phyloP scores from a whole-genome alignment of 441 rosid genomes.

The Populus tomentosa region DNA sequence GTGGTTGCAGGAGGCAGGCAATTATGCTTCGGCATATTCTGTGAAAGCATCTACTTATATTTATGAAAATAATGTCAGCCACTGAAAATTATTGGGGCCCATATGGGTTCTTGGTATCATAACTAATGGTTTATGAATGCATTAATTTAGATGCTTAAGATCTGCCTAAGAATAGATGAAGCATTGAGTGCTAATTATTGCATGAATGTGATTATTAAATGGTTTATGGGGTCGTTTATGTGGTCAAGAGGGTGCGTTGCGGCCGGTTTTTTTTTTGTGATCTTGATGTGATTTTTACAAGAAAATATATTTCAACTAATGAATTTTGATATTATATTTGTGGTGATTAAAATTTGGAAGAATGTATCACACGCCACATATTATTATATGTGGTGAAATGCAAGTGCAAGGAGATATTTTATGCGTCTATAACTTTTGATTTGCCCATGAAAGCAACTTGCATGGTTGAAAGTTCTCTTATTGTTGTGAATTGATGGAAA shows the following conservation, averaged over 20 bases:
- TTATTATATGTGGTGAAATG: neutral
- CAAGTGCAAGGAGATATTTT: neutral
- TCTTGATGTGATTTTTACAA: neutral
- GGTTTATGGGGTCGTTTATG: neutral
- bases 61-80: neutral
- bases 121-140: neutral
- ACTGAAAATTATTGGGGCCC: neutral
- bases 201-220: neutral
- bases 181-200: neutral
- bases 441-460: no score
- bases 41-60: neutral
- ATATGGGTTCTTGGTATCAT: neutral
- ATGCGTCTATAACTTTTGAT: no score
- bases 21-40: neutral
- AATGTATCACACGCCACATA: neutral
- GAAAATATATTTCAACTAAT: neutral
- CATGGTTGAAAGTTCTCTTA: no score
- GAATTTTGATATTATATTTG: neutral
- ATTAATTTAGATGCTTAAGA: neutral
- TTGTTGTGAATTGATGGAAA: no score
- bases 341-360: neutral
- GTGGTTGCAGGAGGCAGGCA: neutral
- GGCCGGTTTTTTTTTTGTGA: no score
- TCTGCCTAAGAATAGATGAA: neutral
- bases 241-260: neutral